Evolutionary conservation across 2,329 filamentous ascomycete genomes (phyloP), one percentile per base, ranked within the genome.

Genomic region (Claviceps paspali): DNA sequence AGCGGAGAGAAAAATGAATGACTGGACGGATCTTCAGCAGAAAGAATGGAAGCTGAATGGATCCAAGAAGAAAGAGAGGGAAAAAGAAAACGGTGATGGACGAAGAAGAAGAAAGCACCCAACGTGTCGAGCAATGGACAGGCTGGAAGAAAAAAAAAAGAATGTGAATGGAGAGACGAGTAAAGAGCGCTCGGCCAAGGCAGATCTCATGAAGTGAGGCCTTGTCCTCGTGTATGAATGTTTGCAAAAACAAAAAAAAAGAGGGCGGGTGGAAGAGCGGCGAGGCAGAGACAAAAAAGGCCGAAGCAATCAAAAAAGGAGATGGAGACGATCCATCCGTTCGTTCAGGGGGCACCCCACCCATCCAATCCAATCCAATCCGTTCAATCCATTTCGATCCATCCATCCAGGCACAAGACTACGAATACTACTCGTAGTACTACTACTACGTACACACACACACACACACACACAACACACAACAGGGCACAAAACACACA

Each of bases 11-110:
- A n/a, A n/a, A n/a, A n/a, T n/a, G 30, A 59, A 56, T 47, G 57
- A 59, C 50, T 50, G 60, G 61, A 60, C 59, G 56, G 55, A 58
- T 51, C 53, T 48, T 47, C 52, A 43, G 50, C 48, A 47, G 43
- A 53, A 54, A 49, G 51, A 52, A 52, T 49, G 51, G 46, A 52
- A 51, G 47, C 50, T 49, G 49, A 34, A 42, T 28, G 21, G 29
- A 42, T 37, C 34, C 34, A 8, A 26, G 15, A 41, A 26, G 27
- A 29, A 29, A 31, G 5, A 26, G 15, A 41, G 21, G 27, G 24
- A 29, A 31, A 2, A 31, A n/a, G 27, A 29, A 14, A 14, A 8
- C 8, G 12, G 4, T 14, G 27, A 22, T 3, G 18, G 18, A 17
- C 7, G 7, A 32, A 22, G 27, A 22, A 3, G 21, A 31, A 17